These are phyloP conservation scores for Eutreptiella sp. DNA, from an alignment of 208 protist species.

Conservation along the genomic window DNA sequence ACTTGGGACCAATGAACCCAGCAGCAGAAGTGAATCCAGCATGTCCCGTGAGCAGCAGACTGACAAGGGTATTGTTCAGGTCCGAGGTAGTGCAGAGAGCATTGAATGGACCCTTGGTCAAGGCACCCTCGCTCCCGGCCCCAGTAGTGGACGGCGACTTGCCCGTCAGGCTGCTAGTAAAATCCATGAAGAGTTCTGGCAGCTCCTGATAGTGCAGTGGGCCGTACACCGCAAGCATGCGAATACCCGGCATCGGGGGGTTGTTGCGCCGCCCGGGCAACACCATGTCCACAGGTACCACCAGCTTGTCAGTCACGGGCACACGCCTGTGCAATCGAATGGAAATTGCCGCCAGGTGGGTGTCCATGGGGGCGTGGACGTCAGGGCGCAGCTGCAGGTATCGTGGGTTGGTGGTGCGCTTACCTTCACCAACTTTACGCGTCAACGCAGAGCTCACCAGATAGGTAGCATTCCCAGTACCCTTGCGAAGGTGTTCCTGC, in stretches of 20 bases:
- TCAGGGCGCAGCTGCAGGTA: too few relatives aligned
- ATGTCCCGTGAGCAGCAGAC: conserved; percentile 1
- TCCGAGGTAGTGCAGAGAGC: conserved; percentile 23
- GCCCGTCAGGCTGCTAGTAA: conserved; percentile 37
- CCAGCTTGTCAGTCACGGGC: too few relatives aligned
- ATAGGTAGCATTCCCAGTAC: too few relatives aligned
- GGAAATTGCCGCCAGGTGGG: too few relatives aligned
- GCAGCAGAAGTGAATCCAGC: conserved; percentile 24
- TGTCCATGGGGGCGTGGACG: too few relatives aligned
- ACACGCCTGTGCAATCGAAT: too few relatives aligned
- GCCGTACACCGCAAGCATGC: too few relatives aligned
- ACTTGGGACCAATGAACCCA: conserved; percentile 24
- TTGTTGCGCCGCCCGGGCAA: too few relatives aligned
- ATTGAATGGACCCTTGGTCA: conserved; percentile 53
- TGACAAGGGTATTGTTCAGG: conserved; percentile 27
- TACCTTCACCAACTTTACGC: too few relatives aligned
- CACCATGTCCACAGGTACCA: too few relatives aligned
- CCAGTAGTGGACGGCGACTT: conserved; percentile 46
- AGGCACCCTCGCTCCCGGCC: conserved; percentile 41
- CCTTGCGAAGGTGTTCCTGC: conserved; percentile 14
- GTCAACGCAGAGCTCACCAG: too few relatives aligned
- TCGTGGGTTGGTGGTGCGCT: too few relatives aligned
- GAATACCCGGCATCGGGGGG: not conserved
- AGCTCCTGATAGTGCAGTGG: conserved; percentile 47
- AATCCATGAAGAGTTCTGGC: conserved; percentile 43